Percentiles rank a stretch among this genome's conserved stretches.
These are phyloP conservation scores for Amanita rubescens DNA, from an alignment of 768 basidiomycete species.

Conservation along the genomic window DNA sequence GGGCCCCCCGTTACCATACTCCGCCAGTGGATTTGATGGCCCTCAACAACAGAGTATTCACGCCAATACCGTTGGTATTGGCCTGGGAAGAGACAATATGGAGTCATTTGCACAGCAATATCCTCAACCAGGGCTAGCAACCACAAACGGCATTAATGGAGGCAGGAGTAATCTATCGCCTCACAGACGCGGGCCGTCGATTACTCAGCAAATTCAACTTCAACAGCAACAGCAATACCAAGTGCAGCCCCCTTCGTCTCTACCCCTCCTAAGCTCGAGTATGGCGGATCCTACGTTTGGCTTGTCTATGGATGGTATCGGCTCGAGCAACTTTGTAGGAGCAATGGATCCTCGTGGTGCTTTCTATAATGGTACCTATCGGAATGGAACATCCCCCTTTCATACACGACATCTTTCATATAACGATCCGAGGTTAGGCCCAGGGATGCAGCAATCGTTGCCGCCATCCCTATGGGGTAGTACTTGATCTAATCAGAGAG, in stretches of 20 bases:
- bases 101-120: conserved; percentile 10
- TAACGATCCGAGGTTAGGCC: conserved; percentile 3
- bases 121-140: conserved; percentile 8
- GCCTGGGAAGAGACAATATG: neutral
- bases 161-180: neutral
- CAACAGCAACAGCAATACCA: conserved; percentile 6
- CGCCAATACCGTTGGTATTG: conserved; percentile 4
- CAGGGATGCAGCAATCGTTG: neutral
- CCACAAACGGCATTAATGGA: conserved; percentile 1
- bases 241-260: neutral
- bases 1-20: conserved; percentile 22
- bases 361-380: conserved; percentile 2
- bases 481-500: neutral
- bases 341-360: neutral
- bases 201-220: neutral
- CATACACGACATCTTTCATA: conserved; percentile 6
- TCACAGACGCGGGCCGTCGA: neutral
- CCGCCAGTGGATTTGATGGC: conserved; percentile 18
- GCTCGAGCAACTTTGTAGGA: neutral
- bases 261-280: neutral
- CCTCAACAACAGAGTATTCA: conserved; percentile 23
- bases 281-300: neutral
- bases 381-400: neutral
- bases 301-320: neutral
- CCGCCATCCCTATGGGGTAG: conserved; percentile 5